A percentile compares a stretch with the other conserved stretches of the same genome.
These are phyloP conservation scores for Annulohypoxylon moriforme DNA, from an alignment of 495 filamentous ascomycete genomes.

Conservation along the genomic window DNA sequence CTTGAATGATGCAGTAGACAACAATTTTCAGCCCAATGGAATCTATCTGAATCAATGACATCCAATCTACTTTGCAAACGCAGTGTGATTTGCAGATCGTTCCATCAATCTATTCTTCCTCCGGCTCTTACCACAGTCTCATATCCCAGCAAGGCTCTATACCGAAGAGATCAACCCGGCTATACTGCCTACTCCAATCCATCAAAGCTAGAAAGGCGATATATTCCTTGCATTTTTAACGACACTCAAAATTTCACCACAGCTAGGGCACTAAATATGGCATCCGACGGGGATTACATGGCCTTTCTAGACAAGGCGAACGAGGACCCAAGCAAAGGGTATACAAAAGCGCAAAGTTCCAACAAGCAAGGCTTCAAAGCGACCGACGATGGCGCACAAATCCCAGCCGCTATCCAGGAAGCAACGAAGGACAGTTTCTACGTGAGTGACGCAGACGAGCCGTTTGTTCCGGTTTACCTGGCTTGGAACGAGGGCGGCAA, in stretches of 20 bases:
- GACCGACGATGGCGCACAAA: constrained; percentile 58
- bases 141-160: constrained; percentile 6
- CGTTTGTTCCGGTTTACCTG: constrained; percentile 79
- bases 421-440: constrained; percentile 71
- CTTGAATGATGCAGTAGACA: constrained; percentile 2
- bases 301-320: constrained; percentile 88
- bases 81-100: constrained; percentile 3
- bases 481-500: constrained; percentile 66
- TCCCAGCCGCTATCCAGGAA: constrained; percentile 68
- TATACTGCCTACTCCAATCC: not conserved
- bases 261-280: constrained; percentile 61
- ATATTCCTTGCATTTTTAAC: not conserved
- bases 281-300: constrained; percentile 82
- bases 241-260: constrained; percentile 36
- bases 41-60: constrained; percentile 32
- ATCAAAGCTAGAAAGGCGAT: constrained; percentile 16
- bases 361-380: constrained; percentile 58
- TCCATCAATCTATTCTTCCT: constrained; percentile 7
- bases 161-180: not conserved
- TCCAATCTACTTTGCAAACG: constrained; percentile 4
- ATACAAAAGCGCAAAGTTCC: constrained; percentile 40
- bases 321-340: constrained; percentile 66
- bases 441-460: constrained; percentile 83
- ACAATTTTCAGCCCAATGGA: constrained; percentile 21
- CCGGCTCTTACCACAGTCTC: not conserved